Base-by-base conservation (phyloP, 2,329 filamentous ascomycete species). In the Plectosphaerella plurivora region DNA sequence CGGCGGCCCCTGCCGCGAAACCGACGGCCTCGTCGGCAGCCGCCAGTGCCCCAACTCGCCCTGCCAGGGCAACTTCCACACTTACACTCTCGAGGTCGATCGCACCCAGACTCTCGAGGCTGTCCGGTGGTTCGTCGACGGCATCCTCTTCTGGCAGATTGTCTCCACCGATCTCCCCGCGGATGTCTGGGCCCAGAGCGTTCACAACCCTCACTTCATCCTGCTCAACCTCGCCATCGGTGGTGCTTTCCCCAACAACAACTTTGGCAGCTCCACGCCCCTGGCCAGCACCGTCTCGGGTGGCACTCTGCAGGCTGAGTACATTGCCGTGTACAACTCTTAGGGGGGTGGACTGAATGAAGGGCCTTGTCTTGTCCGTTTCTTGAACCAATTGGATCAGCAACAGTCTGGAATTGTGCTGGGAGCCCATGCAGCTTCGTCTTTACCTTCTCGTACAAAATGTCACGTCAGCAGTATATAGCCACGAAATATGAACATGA, bases 1-100 rank as follows among this genome's bases (percentile, higher is more conserved):
- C 1, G 70, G 69, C n/a, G 75, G 74, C 1, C 66, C 68, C 1
- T 77, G 74, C 61, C 65, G 68, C 47, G 74, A 76, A 60, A 64
- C 66, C 16, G 62, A 60, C 37, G 73, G 73, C 22, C 57, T 72
- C 49, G 60, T 45, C 10, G 46, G 42, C 11, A 50, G 25, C 36
- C 45, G 57, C 10, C 24, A 53, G 35, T 51, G 46, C 24, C 60
- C 52, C n/a, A 50, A 54, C 5, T 20, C 44, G 41, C 50, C 69
- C 7, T 52, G 53, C 15, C 60, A 62, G 33, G 67, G 65, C 24
- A 58, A 56, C 16, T 76, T 64, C 58, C 63, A 72, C 60, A 64
- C 62, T 1, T 54, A 66, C 36, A 59, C 64, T 3, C 63, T 67
- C 49, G 58, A 68, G 49, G 61, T 73, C 15, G 68, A 73, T 57